phyloP scores from a whole-genome alignment of 768 basidiomycete genomes.

The Boletus edulis region DNA sequence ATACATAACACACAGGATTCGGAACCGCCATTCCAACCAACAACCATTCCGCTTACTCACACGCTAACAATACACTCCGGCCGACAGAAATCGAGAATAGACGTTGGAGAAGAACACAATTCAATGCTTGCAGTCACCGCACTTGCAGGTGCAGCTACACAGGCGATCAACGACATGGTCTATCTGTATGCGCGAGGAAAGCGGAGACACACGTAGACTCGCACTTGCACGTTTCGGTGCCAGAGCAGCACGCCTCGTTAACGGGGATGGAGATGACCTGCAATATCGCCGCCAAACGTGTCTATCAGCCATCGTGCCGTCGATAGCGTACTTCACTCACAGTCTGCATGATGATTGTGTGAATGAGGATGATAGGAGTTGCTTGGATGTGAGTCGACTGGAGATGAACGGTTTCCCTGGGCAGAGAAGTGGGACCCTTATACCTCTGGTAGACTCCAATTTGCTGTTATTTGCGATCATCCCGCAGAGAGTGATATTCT shows the following conservation, averaged over 20 bases:
- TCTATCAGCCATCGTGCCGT: background rate
- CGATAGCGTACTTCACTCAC: constrained; percentile 5
- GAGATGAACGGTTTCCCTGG: background rate
- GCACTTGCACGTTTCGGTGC: constrained; percentile 9
- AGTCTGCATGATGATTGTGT: constrained; percentile 13
- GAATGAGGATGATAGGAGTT: background rate
- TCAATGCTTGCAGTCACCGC: constrained; percentile 21
- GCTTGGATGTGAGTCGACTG: background rate
- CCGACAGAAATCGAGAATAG: no score
- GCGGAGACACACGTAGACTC: constrained; percentile 1
- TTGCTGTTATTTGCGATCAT: constrained; percentile 2
- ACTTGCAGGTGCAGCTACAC: constrained; percentile 16
- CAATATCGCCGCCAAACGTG: no score
- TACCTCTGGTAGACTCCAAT: background rate
- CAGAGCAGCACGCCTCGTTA: constrained; percentile 20
- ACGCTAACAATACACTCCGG: no score
- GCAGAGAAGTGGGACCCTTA: background rate
- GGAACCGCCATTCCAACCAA: no score
- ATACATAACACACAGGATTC: no score
- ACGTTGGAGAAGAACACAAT: background rate
- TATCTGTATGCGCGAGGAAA: background rate
- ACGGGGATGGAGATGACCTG: constrained; percentile 13
- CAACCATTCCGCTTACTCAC: no score
- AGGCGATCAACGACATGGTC: background rate
- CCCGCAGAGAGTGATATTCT: background rate